Conservation (phyloP, 2,329 filamentous ascomycete species). For the Lizonia empirigonia region DNA sequence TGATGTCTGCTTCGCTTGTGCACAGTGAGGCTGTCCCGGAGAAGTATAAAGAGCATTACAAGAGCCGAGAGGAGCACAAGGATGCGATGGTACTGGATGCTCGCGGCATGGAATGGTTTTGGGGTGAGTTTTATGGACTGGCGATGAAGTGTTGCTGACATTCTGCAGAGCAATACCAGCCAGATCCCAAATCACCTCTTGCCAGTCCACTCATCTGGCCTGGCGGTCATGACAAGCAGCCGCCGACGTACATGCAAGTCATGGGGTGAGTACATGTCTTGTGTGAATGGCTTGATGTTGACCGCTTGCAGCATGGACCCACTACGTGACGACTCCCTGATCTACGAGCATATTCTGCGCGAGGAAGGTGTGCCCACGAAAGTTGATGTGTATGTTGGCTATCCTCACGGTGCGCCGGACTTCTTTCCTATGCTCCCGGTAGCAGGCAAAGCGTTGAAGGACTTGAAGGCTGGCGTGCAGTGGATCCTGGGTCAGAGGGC, state of each 20-base stretch:
- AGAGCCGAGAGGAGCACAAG: conserved; percentile 23
- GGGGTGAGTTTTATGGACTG: conserved; percentile 8
- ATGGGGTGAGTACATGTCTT: conserved; percentile 45
- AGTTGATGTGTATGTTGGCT: conserved; percentile 52
- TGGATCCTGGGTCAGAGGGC: conserved; percentile 41
- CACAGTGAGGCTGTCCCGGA: conserved; percentile 22
- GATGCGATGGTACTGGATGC: conserved; percentile 22
- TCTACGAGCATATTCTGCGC: conserved; percentile 57
- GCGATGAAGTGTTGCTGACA: neutral
- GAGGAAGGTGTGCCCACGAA: conserved; percentile 53
- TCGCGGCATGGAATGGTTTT: conserved; percentile 15
- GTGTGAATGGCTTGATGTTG: neutral
- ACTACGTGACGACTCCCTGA: conserved; percentile 58
- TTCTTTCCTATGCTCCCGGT: conserved; percentile 40
- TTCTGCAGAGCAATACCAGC: conserved; percentile 35
- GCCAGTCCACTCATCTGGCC: conserved; percentile 32
- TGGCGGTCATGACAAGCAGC: conserved; percentile 39
- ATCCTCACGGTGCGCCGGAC: conserved; percentile 51
- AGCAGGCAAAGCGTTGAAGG: conserved; percentile 31
- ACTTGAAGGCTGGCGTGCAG: conserved; percentile 41
- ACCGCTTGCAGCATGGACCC: conserved; percentile 49
- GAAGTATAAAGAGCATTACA: conserved; percentile 19
- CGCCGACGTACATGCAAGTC: conserved; percentile 58
- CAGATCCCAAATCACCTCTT: conserved; percentile 37
- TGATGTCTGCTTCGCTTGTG: conserved; percentile 17